Percentiles rank a stretch among this genome's conserved stretches.
phyloP scores from a whole-genome alignment of 2,329 filamentous ascomycete genomes.

The Botrytis pseudocinerea region DNA sequence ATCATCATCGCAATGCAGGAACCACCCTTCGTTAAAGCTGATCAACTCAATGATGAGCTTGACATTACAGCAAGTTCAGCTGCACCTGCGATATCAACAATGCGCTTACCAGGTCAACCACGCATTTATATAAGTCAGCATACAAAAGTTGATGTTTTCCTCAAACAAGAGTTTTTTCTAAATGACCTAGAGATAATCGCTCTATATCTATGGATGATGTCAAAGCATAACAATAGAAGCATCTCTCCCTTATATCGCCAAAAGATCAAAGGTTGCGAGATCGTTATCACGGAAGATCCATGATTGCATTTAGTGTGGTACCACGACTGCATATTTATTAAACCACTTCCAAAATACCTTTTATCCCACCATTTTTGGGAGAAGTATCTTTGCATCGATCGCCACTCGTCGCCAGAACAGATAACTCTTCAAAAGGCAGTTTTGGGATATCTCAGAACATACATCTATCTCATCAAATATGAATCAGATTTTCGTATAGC shows the following conservation, averaged over 20 bases:
- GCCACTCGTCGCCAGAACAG: background rate
- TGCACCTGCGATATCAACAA: background rate
- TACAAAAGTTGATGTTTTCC: background rate
- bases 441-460: slow-evolving; percentile 41
- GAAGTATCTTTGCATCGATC: slow-evolving; percentile 23
- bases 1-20: too few relatives aligned
- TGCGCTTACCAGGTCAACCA: background rate
- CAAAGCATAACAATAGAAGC: slow-evolving; percentile 4
- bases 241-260: slow-evolving; percentile 38
- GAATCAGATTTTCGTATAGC: slow-evolving; percentile 43
- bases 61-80: background rate
- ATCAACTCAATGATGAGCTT: background rate
- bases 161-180: background rate
- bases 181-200: background rate
- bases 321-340: slow-evolving; percentile 38
- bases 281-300: slow-evolving; percentile 40
- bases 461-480: slow-evolving; percentile 38
- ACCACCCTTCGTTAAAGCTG: background rate
- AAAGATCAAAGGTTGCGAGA: slow-evolving; percentile 34
- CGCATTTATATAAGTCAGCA: background rate
- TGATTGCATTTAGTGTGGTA: slow-evolving; percentile 42
- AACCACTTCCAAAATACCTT: slow-evolving; percentile 40
- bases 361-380: slow-evolving; percentile 37
- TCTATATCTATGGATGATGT: slow-evolving; percentile 24
- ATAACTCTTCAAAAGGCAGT: slow-evolving; percentile 3